Conservation (phyloP, 495 filamentous ascomycete species). For the Penicillium riverlandense region DNA sequence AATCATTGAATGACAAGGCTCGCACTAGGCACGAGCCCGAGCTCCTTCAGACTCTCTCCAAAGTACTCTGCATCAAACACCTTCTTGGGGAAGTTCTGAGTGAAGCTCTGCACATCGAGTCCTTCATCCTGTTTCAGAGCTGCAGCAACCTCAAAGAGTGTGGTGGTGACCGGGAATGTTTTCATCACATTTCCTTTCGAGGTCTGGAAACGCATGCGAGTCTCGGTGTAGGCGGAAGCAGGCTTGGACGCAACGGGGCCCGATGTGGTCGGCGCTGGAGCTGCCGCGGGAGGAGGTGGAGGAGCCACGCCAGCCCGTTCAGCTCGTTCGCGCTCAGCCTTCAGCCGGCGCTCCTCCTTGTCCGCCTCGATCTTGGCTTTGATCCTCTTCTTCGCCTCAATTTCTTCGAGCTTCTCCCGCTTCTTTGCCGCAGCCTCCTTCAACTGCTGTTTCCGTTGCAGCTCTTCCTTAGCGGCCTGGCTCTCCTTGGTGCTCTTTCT, state of each 20-base stretch:
- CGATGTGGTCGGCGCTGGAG: conserved; percentile 29
- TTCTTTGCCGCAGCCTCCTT: conserved; percentile 83
- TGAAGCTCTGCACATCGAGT: conserved; percentile 63
- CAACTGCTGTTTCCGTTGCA: conserved; percentile 77
- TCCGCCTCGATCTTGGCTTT: conserved; percentile 89
- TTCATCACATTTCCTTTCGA: conserved; percentile 68
- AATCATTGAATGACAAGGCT: conserved; percentile 65
- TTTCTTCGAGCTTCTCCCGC: conserved; percentile 80
- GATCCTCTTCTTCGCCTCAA: conserved; percentile 78
- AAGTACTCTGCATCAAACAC: conserved; percentile 74
- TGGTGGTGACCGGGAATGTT: conserved; percentile 76
- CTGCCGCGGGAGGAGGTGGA: conserved; percentile 34
- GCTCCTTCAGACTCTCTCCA: conserved; percentile 84
- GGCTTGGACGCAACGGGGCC: conserved; percentile 47
- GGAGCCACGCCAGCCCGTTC: conserved; percentile 65
- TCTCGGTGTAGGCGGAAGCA: conserved; percentile 62
- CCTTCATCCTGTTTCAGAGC: conserved; percentile 58
- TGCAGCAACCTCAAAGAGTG: conserved; percentile 86
- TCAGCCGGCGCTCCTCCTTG: conserved; percentile 74
- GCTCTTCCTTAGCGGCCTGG: conserved; percentile 74
- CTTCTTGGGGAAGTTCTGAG: conserved; percentile 82
- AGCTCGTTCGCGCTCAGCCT: conserved; percentile 78
- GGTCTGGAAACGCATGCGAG: conserved; percentile 76
- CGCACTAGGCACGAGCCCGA: conserved; percentile 82
- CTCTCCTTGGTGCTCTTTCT: conserved; percentile 73